phyloP scores from a whole-genome alignment of 2,329 filamentous ascomycete genomes.

The Aspergillus ibericus region DNA sequence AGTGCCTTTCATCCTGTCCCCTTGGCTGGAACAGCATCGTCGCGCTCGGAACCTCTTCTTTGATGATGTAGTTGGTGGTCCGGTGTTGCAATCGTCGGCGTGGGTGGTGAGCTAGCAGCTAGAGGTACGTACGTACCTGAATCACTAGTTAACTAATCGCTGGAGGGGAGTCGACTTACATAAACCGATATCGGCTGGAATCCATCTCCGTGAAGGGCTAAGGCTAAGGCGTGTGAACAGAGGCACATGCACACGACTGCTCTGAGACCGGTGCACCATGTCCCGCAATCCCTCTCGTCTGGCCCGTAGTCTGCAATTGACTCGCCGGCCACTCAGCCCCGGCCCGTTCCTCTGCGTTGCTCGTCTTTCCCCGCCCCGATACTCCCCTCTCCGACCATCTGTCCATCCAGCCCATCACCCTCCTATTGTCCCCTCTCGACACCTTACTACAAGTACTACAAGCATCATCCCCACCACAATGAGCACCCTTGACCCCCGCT shows the following conservation, averaged over 20 bases:
- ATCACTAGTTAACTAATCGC: too few species aligned
- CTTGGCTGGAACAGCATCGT: background rate
- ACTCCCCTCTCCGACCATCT: background rate
- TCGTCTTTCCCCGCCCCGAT: background rate
- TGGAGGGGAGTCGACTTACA: background rate
- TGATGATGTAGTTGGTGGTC: background rate
- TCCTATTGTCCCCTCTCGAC: background rate
- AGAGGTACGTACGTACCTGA: background rate
- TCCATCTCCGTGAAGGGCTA: background rate
- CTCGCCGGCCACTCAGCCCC: background rate
- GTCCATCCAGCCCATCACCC: background rate
- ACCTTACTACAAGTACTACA: background rate
- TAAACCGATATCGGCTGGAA: background rate
- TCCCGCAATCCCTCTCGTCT: background rate
- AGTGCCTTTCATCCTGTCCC: background rate
- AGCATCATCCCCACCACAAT: conserved; percentile 18
- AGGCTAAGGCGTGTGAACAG: background rate
- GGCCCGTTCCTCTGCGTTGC: background rate
- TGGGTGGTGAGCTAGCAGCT: background rate
- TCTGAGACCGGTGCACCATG: background rate
- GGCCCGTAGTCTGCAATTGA: background rate
- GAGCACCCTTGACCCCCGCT: conserved; percentile 26
- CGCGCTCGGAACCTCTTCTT: background rate
- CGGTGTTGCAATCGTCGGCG: background rate
- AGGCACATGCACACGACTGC: background rate